A percentile compares a stretch with the other conserved stretches of the same genome.
Conservation (phyloP, 139 green algal species). For the Eudorina sp. region DNA sequence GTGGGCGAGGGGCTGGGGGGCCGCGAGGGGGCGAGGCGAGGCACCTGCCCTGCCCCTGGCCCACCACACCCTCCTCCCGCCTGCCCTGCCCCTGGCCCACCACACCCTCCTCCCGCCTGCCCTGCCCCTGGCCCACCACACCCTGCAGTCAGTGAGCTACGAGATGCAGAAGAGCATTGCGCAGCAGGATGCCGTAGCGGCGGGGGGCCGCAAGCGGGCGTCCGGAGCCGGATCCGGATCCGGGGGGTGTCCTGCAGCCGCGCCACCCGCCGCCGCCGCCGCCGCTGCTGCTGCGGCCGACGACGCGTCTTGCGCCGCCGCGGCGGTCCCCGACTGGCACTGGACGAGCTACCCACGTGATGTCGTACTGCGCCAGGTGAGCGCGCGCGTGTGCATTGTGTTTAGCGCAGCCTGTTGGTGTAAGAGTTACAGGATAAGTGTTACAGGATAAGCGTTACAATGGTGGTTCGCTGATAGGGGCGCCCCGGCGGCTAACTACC, state of each 20-base stretch:
- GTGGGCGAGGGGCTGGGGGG: neutral
- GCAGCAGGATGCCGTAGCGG: neutral
- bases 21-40: neutral
- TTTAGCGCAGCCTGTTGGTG: no score
- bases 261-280: neutral
- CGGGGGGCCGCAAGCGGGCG: no score
- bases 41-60: neutral
- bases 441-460: no score
- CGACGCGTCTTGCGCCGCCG: neutral
- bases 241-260: no score
- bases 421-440: no score
- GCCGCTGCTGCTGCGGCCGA: neutral
- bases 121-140: neutral
- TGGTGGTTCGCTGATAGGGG: no score
- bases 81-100: no score
- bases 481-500: no score
- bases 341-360: constrained; percentile 1
- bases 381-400: neutral
- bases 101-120: neutral
- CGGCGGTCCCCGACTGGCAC: neutral
- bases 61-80: neutral
- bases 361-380: neutral
- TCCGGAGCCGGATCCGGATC: no score
- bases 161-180: neutral
- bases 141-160: neutral